A percentile compares a stretch with the other conserved stretches of the same genome.
phyloP scores from a whole-genome alignment of 2,329 filamentous ascomycete species.

The Paecilomyces formosus region DNA sequence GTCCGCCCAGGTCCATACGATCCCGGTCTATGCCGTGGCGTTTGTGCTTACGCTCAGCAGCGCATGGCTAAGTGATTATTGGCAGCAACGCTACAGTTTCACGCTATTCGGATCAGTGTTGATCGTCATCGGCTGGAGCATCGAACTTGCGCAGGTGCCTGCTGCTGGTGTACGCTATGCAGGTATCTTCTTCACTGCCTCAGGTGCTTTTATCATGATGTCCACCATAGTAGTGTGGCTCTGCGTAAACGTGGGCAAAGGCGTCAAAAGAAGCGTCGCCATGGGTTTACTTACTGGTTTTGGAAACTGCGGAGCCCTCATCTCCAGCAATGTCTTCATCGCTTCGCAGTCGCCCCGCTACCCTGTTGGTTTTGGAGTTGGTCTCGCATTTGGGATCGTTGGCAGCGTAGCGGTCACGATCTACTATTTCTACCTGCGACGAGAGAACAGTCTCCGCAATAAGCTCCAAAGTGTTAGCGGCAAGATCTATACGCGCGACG shows the following conservation, averaged over 20 bases:
- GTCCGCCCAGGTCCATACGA: slow-evolving; percentile 24
- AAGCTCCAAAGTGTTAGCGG: background rate
- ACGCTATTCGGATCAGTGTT: slow-evolving; percentile 17
- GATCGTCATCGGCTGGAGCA: slow-evolving; percentile 18
- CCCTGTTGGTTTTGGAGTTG: slow-evolving; percentile 29
- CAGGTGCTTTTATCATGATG: slow-evolving; percentile 20
- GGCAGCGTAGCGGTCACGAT: slow-evolving; percentile 2
- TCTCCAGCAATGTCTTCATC: slow-evolving; percentile 37
- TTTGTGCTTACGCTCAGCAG: slow-evolving; percentile 18
- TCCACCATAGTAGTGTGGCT: slow-evolving; percentile 28
- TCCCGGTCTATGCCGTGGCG: slow-evolving; percentile 23
- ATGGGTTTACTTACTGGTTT: slow-evolving; percentile 36
- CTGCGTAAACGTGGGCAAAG: slow-evolving; percentile 35
- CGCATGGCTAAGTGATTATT: slow-evolving; percentile 12
- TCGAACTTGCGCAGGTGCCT: slow-evolving; percentile 12
- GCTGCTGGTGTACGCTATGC: slow-evolving; percentile 11
- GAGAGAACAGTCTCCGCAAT: slow-evolving; percentile 8
- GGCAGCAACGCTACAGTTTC: slow-evolving; percentile 19
- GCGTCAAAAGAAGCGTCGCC: slow-evolving; percentile 33
- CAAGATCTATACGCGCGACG: slow-evolving; percentile 1
- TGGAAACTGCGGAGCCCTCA: slow-evolving; percentile 40
- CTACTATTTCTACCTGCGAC: slow-evolving; percentile 4
- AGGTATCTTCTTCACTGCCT: slow-evolving; percentile 19
- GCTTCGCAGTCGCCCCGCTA: slow-evolving; percentile 30
- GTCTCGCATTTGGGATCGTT: slow-evolving; percentile 19